Base-by-base conservation (phyloP, 2,329 filamentous ascomycete species). In the Cladobotryum protrusum region DNA sequence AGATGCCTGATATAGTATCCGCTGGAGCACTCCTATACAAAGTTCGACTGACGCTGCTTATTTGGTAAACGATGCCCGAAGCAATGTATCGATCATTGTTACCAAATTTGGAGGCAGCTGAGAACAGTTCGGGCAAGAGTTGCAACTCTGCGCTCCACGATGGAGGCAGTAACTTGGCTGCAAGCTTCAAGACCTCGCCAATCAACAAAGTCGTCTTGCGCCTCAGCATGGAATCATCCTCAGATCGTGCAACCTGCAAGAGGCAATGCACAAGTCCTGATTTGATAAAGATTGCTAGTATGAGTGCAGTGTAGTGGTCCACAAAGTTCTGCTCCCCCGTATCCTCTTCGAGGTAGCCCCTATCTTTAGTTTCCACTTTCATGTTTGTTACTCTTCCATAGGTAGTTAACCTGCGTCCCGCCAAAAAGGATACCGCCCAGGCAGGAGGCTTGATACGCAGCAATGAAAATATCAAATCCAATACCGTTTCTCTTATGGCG, bases 391-490 rank as follows among this genome's bases (percentile, higher is more conserved):
- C 91, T 59, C 95, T 81, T n/a, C 91, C 92, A 65, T 99, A 99
- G 0, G 93, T 99, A 1, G 95, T 99, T 43, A 99, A 74, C 52
- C 95, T 79, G 56, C 93, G 82, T 7, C 93, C 95, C 34, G 95
- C 93, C 43, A 99, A 78, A 65, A 96, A 99, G 0, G 92, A 95
- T 0, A 89, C 91, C 7, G 93, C 95, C 93, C 93, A 99, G 4
- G 8, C 90, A 85, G 40, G 93, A 83, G 52, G 91, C 43, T 97
- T 97, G 63, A 99, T 96, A 34, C 92, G 83, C 46, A 99, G 69
- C 3, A 85, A 65, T 0, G 77, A 77, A 61, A 95, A 96, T 15
- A 99, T 70, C 12, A 99, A 73, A 64, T 99, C 93, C 53, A 99
- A 77, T 15, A 96, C 83, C 1, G 91, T 85, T 62, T 95, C 90